phyloP scores from a whole-genome alignment of 2,329 filamentous ascomycete species.

The Talaromyces islandicus region DNA sequence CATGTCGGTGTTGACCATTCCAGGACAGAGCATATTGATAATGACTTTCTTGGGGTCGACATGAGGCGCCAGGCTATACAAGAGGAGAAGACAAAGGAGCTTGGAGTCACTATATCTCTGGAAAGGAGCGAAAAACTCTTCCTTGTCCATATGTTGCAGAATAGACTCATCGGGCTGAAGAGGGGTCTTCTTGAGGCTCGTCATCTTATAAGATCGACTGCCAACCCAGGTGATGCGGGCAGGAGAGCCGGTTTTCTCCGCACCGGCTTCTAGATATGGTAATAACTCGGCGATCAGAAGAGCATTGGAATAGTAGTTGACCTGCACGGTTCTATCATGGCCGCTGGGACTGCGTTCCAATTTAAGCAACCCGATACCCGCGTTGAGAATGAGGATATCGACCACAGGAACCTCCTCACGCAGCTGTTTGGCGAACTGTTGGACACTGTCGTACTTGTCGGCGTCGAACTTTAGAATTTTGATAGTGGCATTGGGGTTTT shows the following conservation, averaged over 20 bases:
- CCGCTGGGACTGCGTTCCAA: slow-evolving; percentile 18
- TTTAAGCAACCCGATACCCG: slow-evolving; percentile 14
- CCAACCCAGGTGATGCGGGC: slow-evolving; percentile 18
- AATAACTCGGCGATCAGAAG: slow-evolving; percentile 20
- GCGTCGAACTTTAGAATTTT: slow-evolving; percentile 17
- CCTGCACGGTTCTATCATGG: slow-evolving; percentile 35
- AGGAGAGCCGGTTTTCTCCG: slow-evolving; percentile 10
- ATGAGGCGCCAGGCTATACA: slow-evolving; percentile 17
- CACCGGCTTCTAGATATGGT: slow-evolving; percentile 20
- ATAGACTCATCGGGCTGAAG: slow-evolving; percentile 3
- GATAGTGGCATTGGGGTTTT: slow-evolving; percentile 8
- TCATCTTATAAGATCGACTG: slow-evolving; percentile 12
- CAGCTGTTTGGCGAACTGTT: slow-evolving; percentile 15
- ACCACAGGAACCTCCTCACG: slow-evolving; percentile 13
- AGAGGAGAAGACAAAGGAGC: slow-evolving; percentile 18
- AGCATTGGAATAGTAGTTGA: slow-evolving; percentile 24
- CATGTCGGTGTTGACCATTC: slow-evolving; percentile 17
- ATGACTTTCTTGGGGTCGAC: slow-evolving; percentile 16
- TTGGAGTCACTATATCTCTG: slow-evolving; percentile 16
- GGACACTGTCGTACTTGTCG: slow-evolving; percentile 14
- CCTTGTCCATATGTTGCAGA: slow-evolving; percentile 12
- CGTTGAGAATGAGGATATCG: slow-evolving; percentile 22
- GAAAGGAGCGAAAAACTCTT: slow-evolving; percentile 1
- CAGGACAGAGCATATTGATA: slow-evolving; percentile 23
- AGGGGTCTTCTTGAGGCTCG: slow-evolving; percentile 9